Evolutionary conservation across 441 rosid genomes (phyloP), one percentile per base, ranked within the genome.

Genomic region (Corymbia citriodora): DNA sequence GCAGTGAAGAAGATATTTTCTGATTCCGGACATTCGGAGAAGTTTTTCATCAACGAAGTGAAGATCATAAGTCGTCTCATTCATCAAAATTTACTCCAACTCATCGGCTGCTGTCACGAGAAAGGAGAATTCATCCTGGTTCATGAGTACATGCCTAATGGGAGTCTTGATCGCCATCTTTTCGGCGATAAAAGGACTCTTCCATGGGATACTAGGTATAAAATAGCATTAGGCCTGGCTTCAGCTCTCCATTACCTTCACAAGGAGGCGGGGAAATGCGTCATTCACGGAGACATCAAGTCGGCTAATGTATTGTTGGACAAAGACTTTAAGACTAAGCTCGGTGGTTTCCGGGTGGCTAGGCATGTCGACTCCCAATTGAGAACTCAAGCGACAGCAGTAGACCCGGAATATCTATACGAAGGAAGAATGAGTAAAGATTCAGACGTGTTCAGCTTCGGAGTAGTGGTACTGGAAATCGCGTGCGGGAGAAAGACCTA

Each of bases 191-290:
- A 88, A 49, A 79, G 79, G 14, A 45, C 89, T 8, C 27, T 90
- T 17, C 23, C 68, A 4, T 90, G 89, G 91, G 57, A 55, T 3
- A 68, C 55, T 8, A 72, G 91, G 49, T 70, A 90, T 83, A 88
- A 36, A 23, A 72, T 90, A 40, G 91, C 70, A 17, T 54, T 87
- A 8, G 87, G 89, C 29, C 50, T 87, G 14, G 89, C 89, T 45
- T 70, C 87, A 1, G 89, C 87, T 7, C 74, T 90, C n/a, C 89
- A 87, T 29, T 90, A 90, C 72, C 87, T 87, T n/a, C 91, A 87
- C 79, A 87, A 90, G 87, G 91, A 87, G 15, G 87, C 31, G 8
- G 91, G 87, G 31, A 89, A 90, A 29, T 90, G 91, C 48, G 81
- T 87, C 48, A 82, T 90, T 16, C 81, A 90, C 40, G 40, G 87